These are phyloP conservation scores for Rhizomucor miehei DNA, from an alignment of 371 early-diverging fungal genomes.

Conservation along the genomic window DNA sequence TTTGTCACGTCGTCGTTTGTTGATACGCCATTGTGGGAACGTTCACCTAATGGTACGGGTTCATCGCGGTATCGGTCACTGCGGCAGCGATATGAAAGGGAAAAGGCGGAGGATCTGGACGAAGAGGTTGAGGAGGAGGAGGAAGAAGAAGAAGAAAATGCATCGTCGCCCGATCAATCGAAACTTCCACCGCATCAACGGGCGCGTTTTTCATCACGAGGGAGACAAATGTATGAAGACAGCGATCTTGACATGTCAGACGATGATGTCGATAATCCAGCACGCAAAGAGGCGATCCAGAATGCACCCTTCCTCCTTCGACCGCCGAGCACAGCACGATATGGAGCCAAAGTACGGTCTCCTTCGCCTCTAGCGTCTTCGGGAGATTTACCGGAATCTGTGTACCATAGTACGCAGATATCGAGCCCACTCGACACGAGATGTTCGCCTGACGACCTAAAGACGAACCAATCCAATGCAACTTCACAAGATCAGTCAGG, in stretches of 20 bases:
- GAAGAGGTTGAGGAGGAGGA: constrained; percentile 4
- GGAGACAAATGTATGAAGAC: constrained; percentile 17
- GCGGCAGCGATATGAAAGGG: constrained; percentile 37
- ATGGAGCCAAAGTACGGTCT: too few relatives aligned
- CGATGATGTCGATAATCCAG: constrained; percentile 18
- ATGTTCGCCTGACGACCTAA: too few relatives aligned
- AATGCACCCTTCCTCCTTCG: too few relatives aligned
- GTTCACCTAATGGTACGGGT: background rate
- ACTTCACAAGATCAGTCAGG: too few relatives aligned
- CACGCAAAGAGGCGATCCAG: too few relatives aligned
- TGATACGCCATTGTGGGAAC: constrained; percentile 8
- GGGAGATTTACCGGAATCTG: too few relatives aligned
- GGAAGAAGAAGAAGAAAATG: constrained; percentile 19
- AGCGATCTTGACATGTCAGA: constrained; percentile 49
- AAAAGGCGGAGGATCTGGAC: constrained; percentile 11
- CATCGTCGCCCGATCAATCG: constrained; percentile 18
- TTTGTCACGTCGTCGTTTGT: constrained; percentile 43
- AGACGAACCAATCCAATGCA: too few relatives aligned
- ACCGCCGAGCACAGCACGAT: too few relatives aligned
- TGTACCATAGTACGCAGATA: too few relatives aligned
- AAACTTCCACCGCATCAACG: constrained; percentile 4
- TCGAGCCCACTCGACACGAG: too few relatives aligned
- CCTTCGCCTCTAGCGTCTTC: too few relatives aligned
- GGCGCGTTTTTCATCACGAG: too few relatives aligned
- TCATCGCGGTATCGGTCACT: constrained; percentile 22